These are phyloP conservation scores for Suhomyces pyralidae DNA, from an alignment of 805 yeast species.

Conservation along the genomic window DNA sequence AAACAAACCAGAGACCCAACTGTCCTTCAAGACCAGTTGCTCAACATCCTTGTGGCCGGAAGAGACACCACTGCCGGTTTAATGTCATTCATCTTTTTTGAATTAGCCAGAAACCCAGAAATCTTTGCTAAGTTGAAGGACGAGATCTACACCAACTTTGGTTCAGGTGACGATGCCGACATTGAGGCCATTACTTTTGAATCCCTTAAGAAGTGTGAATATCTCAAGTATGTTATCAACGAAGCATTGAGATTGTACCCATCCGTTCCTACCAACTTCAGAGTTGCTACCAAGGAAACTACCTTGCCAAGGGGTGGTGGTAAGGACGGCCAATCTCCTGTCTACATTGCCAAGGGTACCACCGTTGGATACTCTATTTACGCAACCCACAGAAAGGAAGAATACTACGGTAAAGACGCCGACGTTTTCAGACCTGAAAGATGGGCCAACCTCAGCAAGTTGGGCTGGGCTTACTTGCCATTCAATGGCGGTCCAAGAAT, in stretches of 20 bases:
- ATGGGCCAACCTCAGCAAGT: slow-evolving; percentile 19
- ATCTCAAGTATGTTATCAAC: slow-evolving; percentile 23
- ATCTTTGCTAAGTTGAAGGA: slow-evolving; percentile 18
- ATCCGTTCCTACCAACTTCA: slow-evolving; percentile 25
- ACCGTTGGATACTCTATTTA: slow-evolving; percentile 25
- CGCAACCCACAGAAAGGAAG: slow-evolving; percentile 41
- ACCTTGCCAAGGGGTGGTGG: slow-evolving; percentile 27
- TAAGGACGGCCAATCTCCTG: slow-evolving; percentile 15
- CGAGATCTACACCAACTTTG: slow-evolving; percentile 19
- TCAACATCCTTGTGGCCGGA: slow-evolving; percentile 29
- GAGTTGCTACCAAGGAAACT: slow-evolving; percentile 24
- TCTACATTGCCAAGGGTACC: slow-evolving; percentile 21
- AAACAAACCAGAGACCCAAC: slow-evolving; percentile 24
- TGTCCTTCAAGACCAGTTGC: slow-evolving; percentile 25
- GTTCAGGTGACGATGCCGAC: slow-evolving; percentile 19
- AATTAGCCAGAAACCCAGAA: slow-evolving; percentile 22
- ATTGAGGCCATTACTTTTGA: slow-evolving; percentile 22
- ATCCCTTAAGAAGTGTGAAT: slow-evolving; percentile 24
- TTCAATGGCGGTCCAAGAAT: slow-evolving; percentile 29
- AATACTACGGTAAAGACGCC: slow-evolving; percentile 21
- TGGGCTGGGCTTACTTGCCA: slow-evolving; percentile 27
- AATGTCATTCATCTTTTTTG: slow-evolving; percentile 23
- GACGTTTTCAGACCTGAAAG: slow-evolving; percentile 23
- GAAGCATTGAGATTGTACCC: slow-evolving; percentile 27
- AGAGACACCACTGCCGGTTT: slow-evolving; percentile 30